A percentile compares a stretch with the other conserved stretches of the same genome.
phyloP scores from a whole-genome alignment of 2,329 filamentous ascomycete genomes.

The Calonectria multiphialidica region DNA sequence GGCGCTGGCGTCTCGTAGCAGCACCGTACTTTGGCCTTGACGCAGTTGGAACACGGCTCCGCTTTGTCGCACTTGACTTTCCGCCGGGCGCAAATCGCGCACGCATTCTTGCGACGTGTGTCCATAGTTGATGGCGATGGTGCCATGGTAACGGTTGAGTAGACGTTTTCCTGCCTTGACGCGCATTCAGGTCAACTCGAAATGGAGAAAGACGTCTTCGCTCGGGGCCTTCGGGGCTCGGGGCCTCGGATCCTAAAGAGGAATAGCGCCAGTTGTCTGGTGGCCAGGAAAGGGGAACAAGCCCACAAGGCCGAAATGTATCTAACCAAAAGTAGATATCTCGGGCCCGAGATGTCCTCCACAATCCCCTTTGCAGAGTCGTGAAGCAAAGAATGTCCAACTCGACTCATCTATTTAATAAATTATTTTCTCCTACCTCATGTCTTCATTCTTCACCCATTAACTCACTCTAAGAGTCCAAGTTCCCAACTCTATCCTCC shows the following conservation, averaged over 20 bases:
- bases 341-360: neutral
- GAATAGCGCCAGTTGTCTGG: neutral
- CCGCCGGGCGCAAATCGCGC: conserved; percentile 34
- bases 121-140: neutral
- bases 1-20: conserved; percentile 36
- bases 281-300: accelerated
- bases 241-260: neutral
- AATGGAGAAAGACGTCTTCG: neutral
- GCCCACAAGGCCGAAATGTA: too few species aligned
- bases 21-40: conserved; percentile 48
- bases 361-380: too few species aligned
- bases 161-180: too few species aligned
- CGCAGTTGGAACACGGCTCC: conserved; percentile 58
- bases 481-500: neutral
- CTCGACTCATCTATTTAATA: neutral
- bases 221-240: neutral
- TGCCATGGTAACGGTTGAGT: neutral
- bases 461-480: neutral
- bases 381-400: neutral
- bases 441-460: neutral
- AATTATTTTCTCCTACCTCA: neutral
- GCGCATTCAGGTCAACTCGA: too few species aligned
- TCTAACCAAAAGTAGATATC: neutral
- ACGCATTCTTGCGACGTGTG: conserved; percentile 32
- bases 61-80: conserved; percentile 54